Base-by-base conservation (phyloP, 2,329 filamentous ascomycete genomes). In the Colletotrichum cereale region DNA sequence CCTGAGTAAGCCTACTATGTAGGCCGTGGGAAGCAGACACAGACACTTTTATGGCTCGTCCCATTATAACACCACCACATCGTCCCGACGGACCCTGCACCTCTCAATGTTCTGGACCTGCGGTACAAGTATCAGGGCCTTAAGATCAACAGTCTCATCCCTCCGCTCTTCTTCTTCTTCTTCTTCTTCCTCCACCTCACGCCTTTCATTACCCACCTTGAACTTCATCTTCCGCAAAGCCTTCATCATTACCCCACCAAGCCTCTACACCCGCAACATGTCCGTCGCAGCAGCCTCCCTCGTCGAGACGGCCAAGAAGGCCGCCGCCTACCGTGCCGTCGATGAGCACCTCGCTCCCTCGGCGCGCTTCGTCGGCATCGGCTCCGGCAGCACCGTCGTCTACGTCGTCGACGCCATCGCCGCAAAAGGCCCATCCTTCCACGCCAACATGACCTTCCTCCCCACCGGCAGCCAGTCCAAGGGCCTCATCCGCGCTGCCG, bases 391-490 rank as follows among this genome's bases (percentile, higher is more conserved):
- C 76, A 94, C 92, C 26, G 94, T 96, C 74, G 90, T 95, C 77
- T 95, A 96, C 81, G 93, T 96, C 60, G 93, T 96, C 71, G 92
- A 95, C 75, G 93, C 93, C 67, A 96, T 97, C 82, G 87, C 87
- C 47, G 87, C 86, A 65, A 88, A 91, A 64, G 87, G 88, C 5
- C 79, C 82, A 11, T 80, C 82, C 2, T 85, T 88, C 67, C 89
- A 88, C 60, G 81, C 84, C 42, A 79, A 84, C 75, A 97, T 97
- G 86, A 91, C 89, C 78, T 99, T 98, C 82, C 88, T 97, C 38
- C 96, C 96, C 8, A 99, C 96, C 0, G 96, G 96, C 31, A 96
- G 92, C 84, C 95, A 97, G 80, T 96, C 93, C 53, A 94, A 94
- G 75, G 92, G 95, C 77, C 89, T 98, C 64, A 97, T 99, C 78